These are phyloP conservation scores for Colletotrichum truncatum DNA, from an alignment of 2,329 filamentous ascomycete species.

Conservation along the genomic window DNA sequence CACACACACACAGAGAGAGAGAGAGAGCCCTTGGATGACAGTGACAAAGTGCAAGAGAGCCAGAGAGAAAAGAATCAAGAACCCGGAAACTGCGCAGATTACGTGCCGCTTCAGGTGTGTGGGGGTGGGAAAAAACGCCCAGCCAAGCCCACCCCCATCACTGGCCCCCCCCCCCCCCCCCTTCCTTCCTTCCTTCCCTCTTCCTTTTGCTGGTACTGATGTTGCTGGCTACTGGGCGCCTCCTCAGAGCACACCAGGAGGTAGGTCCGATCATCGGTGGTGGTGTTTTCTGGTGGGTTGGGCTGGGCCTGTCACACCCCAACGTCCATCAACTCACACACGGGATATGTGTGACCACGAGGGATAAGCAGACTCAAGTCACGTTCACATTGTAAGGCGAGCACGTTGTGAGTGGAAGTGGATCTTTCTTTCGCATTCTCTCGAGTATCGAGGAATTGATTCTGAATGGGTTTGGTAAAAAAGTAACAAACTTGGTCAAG, in stretches of 20 bases:
- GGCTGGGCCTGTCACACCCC: background rate
- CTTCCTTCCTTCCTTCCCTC: background rate
- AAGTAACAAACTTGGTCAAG: constrained; percentile 16
- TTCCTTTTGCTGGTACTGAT: background rate
- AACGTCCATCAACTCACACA: background rate
- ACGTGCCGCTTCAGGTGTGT: constrained; percentile 1
- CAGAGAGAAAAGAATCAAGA: background rate
- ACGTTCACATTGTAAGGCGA: background rate
- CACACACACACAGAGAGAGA: no score
- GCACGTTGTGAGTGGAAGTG: background rate
- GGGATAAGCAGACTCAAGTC: background rate
- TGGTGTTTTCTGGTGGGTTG: background rate
- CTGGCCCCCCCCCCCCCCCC: background rate
- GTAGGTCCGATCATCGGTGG: constrained; percentile 3
- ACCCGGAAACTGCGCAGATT: constrained; percentile 5
- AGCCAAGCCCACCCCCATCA: no score
- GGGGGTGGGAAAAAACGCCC: background rate
- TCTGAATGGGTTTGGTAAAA: background rate
- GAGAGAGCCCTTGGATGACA: no score
- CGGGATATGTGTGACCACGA: background rate
- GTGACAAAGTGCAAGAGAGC: background rate
- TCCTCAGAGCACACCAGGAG: background rate
- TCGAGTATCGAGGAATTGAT: constrained; percentile 9
- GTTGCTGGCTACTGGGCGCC: background rate
- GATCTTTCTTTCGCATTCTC: constrained; percentile 2